Evolutionary conservation across 345 rosid species (phyloP).

Genomic region (Pugionium cornutum): DNA sequence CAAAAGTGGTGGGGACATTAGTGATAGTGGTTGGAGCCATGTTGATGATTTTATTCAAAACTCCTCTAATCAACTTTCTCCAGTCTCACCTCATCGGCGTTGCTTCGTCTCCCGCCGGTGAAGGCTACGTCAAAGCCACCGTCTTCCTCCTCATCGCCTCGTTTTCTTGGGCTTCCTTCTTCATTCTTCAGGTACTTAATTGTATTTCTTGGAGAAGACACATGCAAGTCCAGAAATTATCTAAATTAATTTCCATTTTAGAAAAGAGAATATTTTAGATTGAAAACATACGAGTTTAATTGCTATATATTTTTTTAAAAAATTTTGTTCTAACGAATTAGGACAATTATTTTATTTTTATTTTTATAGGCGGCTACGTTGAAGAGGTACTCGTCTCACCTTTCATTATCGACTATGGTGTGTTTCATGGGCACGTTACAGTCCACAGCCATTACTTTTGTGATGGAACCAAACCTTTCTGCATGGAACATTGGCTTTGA

Average conservation of each 20-base stretch:
- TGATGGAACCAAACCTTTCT: conserved; percentile 67
- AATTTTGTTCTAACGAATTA: not conserved
- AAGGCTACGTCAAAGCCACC: conserved; percentile 67
- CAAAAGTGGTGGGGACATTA: conserved; percentile 74
- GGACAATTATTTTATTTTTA: not conserved
- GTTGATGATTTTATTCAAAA: conserved; percentile 80
- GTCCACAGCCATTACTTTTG: conserved; percentile 80
- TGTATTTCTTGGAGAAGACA: not conserved
- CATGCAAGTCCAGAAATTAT: not conserved
- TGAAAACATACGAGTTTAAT: not conserved
- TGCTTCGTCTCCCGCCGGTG: conserved; percentile 20
- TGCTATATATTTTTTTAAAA: not conserved
- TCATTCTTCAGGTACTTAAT: conserved; percentile 64
- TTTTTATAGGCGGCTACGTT: conserved; percentile 63
- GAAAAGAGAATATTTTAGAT: not conserved
- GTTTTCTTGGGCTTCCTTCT: conserved; percentile 84
- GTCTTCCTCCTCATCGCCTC: conserved; percentile 81
- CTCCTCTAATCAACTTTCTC: conserved; percentile 56
- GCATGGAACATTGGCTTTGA: conserved; percentile 83
- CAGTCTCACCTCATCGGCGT: conserved; percentile 53
- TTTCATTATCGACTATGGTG: conserved; percentile 73
- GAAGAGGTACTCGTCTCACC: conserved; percentile 81
- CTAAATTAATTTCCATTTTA: not conserved
- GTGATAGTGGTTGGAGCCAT: conserved; percentile 89
- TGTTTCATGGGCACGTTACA: conserved; percentile 88